Evolutionary conservation across 495 filamentous ascomycete species (phyloP), one percentile per base, ranked within the genome.

Genomic region (Bathelium albidoporum): DNA sequence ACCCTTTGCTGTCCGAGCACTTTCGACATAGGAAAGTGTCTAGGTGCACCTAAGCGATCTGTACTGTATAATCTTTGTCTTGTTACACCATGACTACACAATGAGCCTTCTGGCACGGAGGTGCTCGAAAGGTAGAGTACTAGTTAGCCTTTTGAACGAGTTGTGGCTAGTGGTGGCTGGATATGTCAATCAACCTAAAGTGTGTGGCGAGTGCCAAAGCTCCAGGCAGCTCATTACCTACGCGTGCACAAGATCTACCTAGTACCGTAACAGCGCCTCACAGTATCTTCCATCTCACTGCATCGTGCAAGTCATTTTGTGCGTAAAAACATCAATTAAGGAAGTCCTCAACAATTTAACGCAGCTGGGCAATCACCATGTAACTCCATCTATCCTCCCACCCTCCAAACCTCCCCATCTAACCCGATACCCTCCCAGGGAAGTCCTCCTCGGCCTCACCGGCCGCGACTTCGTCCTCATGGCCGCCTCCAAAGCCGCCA

Each of bases 391-490:
- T n/a, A 18, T 28, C 16, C 49, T 3, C 29, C 20, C 24, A 29
- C 20, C 49, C 29, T 11, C 49, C 24, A 55, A 11, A 55, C 9
- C 22, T 24, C 3, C 20, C 5, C 24, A 55, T n/a, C 49, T 55
- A 29, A 55, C 20, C 24, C n/a, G n/a, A n/a, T n/a, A 29, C 24
- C 49, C 20, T 7, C 29, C 5, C 68, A 98, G 91, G 94, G 94
- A 99, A 85, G 90, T 97, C 75, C 82, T 99, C 76, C 84, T 99
- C 63, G 94, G 94, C 63, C 95, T 99, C 74, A 96, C 94, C 41
- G 95, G 94, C 79, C 94, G 93, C 81, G 94, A 99, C 83, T 99
- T 96, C 78, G 92, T 91, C 79, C 86, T 99, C 81, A 81, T 99
- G 74, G 94, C 91, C 63, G 91, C 94, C 64, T 97, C 93, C 43